These are phyloP conservation scores for Colletotrichum acutatum DNA, from an alignment of 2,329 filamentous ascomycete genomes.

Conservation along the genomic window DNA sequence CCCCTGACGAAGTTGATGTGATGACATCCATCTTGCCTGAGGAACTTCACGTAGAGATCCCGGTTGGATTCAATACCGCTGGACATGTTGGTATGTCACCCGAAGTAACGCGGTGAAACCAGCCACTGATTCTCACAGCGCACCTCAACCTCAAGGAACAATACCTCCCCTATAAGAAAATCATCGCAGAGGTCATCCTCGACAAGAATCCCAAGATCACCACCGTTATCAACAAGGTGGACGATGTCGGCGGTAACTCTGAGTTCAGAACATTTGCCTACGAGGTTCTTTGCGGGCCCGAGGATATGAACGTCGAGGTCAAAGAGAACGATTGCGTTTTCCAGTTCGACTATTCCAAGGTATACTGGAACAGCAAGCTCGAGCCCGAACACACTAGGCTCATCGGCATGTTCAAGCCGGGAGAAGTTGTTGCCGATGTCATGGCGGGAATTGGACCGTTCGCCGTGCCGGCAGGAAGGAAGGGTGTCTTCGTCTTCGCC, in stretches of 20 bases:
- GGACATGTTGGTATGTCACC: slow-evolving; percentile 79
- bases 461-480: slow-evolving; percentile 90
- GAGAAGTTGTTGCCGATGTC: slow-evolving; percentile 92
- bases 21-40: slow-evolving; percentile 84
- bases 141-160: slow-evolving; percentile 90
- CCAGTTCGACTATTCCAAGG: slow-evolving; percentile 92
- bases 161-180: slow-evolving; percentile 85
- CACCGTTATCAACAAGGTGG: slow-evolving; percentile 96
- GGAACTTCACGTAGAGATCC: slow-evolving; percentile 82
- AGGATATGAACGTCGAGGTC: slow-evolving; percentile 86
- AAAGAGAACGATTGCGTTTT: slow-evolving; percentile 88
- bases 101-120: slow-evolving; percentile 25
- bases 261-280: slow-evolving; percentile 93
- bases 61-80: slow-evolving; percentile 86
- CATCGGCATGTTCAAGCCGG: slow-evolving; percentile 78
- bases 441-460: slow-evolving; percentile 99
- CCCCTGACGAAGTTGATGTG: slow-evolving; percentile 73
- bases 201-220: slow-evolving; percentile 87
- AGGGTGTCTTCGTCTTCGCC: slow-evolving; percentile 91
- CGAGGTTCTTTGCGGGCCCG: slow-evolving; percentile 85
- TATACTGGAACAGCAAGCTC: slow-evolving; percentile 97
- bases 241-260: slow-evolving; percentile 86
- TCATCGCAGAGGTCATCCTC: slow-evolving; percentile 86
- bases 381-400: slow-evolving; percentile 89
- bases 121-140: slow-evolving; percentile 57